These are phyloP conservation scores for Phyllachora maydis DNA, from an alignment of 2,329 filamentous ascomycete species.

Conservation along the genomic window DNA sequence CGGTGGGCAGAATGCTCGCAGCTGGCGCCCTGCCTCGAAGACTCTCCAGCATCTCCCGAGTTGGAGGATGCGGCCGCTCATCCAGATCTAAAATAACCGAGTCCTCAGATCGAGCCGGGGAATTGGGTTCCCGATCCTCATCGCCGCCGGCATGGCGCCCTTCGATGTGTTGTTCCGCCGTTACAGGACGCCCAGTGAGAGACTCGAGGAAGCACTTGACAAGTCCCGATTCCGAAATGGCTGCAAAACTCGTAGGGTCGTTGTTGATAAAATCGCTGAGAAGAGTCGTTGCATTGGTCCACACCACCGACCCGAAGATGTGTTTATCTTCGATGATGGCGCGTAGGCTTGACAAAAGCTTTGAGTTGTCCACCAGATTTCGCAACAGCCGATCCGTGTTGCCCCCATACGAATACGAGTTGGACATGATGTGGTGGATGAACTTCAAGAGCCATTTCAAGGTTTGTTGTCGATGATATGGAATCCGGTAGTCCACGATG, in stretches of 20 bases:
- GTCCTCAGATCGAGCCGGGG: conserved; percentile 17
- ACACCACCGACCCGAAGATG: conserved; percentile 78
- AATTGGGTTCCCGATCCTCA: too few relatives aligned
- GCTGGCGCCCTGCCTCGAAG: conserved; percentile 27
- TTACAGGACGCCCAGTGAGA: conserved; percentile 37
- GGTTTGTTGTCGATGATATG: conserved; percentile 83
- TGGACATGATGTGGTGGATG: conserved; percentile 85
- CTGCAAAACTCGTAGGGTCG: conserved; percentile 90
- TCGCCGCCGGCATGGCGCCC: conserved; percentile 12
- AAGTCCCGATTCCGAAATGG: conserved; percentile 84
- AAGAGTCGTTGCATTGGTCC: conserved; percentile 85
- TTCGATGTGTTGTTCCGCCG: conserved; percentile 11
- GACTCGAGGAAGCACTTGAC: conserved; percentile 73
- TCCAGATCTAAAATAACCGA: conserved; percentile 16
- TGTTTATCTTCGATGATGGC: conserved; percentile 62
- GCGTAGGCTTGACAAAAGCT: conserved; percentile 58
- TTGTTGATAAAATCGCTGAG: conserved; percentile 96
- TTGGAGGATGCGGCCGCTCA: conserved; percentile 28
- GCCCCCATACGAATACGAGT: conserved; percentile 43
- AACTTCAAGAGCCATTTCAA: conserved; percentile 91
- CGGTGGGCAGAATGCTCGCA: conserved; percentile 62
- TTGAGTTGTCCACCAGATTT: conserved; percentile 85
- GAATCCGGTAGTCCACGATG: conserved; percentile 80
- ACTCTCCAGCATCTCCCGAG: conserved; percentile 23
- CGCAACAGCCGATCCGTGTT: conserved; percentile 79